These are phyloP conservation scores for Pyrenophora seminiperda DNA, from an alignment of 2,329 filamentous ascomycete genomes.

Conservation along the genomic window DNA sequence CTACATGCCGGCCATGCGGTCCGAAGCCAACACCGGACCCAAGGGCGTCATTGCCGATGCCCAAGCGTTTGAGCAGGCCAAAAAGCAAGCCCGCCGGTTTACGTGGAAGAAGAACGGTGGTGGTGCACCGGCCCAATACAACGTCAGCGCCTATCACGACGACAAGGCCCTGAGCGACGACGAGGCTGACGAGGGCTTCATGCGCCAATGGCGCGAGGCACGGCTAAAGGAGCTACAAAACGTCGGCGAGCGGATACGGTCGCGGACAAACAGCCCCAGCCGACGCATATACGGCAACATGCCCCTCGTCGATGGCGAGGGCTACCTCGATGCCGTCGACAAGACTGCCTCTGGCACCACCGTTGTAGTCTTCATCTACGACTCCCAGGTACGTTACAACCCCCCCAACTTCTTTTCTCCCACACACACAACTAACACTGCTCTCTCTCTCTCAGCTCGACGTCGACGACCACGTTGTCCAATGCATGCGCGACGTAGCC, in stretches of 20 bases:
- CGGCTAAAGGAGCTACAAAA: constrained; percentile 77
- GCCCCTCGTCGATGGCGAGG: constrained; percentile 83
- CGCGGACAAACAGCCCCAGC: constrained; percentile 75
- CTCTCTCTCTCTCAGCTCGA: constrained; percentile 66
- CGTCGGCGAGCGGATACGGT: constrained; percentile 61
- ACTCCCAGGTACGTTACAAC: neutral
- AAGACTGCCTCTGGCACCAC: constrained; percentile 79
- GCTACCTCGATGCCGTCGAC: constrained; percentile 96
- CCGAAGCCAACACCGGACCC: constrained; percentile 75
- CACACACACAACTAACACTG: neutral
- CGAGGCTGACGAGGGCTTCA: constrained; percentile 77
- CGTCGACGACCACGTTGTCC: constrained; percentile 78
- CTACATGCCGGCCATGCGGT: constrained; percentile 65
- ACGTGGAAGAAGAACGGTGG: constrained; percentile 39
- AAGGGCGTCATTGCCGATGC: constrained; percentile 89
- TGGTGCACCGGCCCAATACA: constrained; percentile 25
- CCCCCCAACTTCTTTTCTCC: neutral
- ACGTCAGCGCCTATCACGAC: constrained; percentile 54
- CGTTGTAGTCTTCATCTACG: constrained; percentile 86
- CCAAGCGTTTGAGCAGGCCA: constrained; percentile 72
- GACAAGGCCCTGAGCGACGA: constrained; percentile 56
- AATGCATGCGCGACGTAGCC: constrained; percentile 76
- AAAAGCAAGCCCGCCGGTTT: constrained; percentile 45
- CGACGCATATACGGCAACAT: constrained; percentile 78
- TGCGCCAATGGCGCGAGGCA: constrained; percentile 82